Evolutionary conservation across 2,329 filamentous ascomycete genomes (phyloP), one percentile per base, ranked within the genome.

Genomic region (Beauveria sp.): DNA sequence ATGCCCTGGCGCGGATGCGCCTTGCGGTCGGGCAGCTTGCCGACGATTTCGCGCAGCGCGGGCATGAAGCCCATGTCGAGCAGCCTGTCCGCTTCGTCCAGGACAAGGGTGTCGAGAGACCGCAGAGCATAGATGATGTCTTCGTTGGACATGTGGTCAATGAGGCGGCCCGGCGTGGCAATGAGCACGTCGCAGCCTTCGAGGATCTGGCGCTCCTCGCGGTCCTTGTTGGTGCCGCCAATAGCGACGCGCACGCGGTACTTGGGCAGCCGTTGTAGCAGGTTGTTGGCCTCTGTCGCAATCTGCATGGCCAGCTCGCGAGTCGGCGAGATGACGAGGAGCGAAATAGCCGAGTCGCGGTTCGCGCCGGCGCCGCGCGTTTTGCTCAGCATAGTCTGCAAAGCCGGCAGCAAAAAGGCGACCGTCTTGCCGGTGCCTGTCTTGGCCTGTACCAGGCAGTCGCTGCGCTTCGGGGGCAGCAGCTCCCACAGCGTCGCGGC

Each of bases 401-500:
- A 77, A n/a, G 90, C 82, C n/a, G 91, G 91, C 3, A 95, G 77
- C 42, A 96, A 79, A 75, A 96, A 96, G 53, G 88, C 91, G 60
- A 95, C 74, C 0, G 91, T 96, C 77, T 96, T 96, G 67, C 91
- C 91, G 0, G 91, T 96, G 66, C 91, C 91, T 1, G 91, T 96
- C 77, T 89, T 93, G 57, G 91, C 91, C 73, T 95, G 91, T 7
- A 90, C 91, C 63, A 96, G 78, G 62, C 85, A 77, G 68, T 83
- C 81, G 57, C 67, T 71, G 28, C 75, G 73, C 56, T 73, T 73
- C 0, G 75, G 75, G n/a, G 76, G 74, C 12, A 81, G 74, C 60
- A 82, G 75, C 57, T 77, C 74, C 63, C 74, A 70, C 14, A 84
- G 72, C 3, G 80, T 82, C 18, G 80, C 77, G 18, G 80, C 78